Evolutionary conservation across 2,329 filamentous ascomycete species (phyloP).

Genomic region (Aspergillus sp.): DNA sequence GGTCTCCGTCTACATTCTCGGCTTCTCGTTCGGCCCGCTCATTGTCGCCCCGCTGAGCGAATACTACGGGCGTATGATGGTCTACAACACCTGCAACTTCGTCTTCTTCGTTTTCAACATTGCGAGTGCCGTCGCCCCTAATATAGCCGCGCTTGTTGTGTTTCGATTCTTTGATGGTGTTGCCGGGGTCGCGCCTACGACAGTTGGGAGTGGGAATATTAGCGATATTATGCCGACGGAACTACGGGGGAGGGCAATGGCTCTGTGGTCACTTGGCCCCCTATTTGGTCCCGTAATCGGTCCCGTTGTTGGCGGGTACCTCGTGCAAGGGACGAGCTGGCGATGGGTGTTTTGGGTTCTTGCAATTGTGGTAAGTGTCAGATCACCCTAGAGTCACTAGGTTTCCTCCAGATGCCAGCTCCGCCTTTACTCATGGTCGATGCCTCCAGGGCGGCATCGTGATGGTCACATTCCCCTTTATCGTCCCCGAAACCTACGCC

Average conservation of each 20-base stretch:
- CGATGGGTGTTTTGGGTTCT: constrained; percentile 52
- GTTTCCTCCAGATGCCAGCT: not conserved
- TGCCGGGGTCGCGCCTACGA: constrained; percentile 19
- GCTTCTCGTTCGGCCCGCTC: constrained; percentile 12
- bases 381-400: not conserved
- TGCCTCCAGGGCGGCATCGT: not conserved
- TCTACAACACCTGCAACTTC: constrained; percentile 10
- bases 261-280: constrained; percentile 32
- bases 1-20: constrained; percentile 1
- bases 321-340: constrained; percentile 54
- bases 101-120: constrained; percentile 20
- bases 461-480: constrained; percentile 13
- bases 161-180: constrained; percentile 23
- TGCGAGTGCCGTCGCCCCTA: constrained; percentile 20
- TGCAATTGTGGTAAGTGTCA: constrained; percentile 3
- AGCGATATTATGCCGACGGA: constrained; percentile 33
- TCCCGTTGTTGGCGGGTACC: constrained; percentile 56
- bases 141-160: constrained; percentile 17
- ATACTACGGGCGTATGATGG: constrained; percentile 13
- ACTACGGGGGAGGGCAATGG: constrained; percentile 32
- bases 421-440: not conserved
- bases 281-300: constrained; percentile 47
- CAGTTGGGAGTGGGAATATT: constrained; percentile 21
- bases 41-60: constrained; percentile 19
- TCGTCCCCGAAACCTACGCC: constrained; percentile 24